Percentiles rank a stretch among this genome's conserved stretches.
Evolutionary conservation across 805 yeast species (phyloP).

Genomic region (Saccharomycopsis capsularis): DNA sequence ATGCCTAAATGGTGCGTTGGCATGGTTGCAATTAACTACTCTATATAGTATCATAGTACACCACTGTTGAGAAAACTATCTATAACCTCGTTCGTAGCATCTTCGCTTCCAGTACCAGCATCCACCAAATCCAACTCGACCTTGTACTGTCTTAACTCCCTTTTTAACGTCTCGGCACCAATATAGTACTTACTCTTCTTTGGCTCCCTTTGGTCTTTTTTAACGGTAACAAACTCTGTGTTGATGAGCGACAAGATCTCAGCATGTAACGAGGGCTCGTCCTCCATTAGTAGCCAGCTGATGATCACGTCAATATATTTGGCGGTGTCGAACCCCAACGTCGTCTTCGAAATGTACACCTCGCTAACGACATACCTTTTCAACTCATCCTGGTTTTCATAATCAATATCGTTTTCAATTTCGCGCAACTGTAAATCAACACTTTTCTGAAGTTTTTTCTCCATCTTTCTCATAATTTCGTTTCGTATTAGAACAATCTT

Average conservation of each 20-base stretch:
- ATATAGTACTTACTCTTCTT: too few species aligned
- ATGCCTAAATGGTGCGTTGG: too few species aligned
- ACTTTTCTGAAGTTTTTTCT: too few species aligned
- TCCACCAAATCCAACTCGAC: not conserved
- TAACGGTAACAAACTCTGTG: not conserved
- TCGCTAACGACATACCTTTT: not conserved
- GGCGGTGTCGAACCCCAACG: constrained; percentile 3
- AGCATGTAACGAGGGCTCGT: not conserved
- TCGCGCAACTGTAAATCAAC: too few species aligned
- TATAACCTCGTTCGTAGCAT: not conserved
- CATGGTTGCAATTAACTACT: too few species aligned
- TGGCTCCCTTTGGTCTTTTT: too few species aligned
- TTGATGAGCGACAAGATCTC: not conserved
- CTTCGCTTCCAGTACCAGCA: not conserved
- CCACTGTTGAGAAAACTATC: not conserved
- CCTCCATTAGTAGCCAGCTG: constrained; percentile 6
- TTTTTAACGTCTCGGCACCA: not conserved
- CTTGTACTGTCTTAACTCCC: not conserved
- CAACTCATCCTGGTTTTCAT: too few species aligned
- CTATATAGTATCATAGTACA: too few species aligned
- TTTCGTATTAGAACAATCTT: not conserved
- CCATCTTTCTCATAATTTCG: too few species aligned
- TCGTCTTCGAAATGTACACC: not conserved
- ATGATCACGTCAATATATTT: constrained; percentile 1
- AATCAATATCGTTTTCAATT: too few species aligned